phyloP scores from a whole-genome alignment of 1,284 basidiomycete species.

The Boletus smithii region DNA sequence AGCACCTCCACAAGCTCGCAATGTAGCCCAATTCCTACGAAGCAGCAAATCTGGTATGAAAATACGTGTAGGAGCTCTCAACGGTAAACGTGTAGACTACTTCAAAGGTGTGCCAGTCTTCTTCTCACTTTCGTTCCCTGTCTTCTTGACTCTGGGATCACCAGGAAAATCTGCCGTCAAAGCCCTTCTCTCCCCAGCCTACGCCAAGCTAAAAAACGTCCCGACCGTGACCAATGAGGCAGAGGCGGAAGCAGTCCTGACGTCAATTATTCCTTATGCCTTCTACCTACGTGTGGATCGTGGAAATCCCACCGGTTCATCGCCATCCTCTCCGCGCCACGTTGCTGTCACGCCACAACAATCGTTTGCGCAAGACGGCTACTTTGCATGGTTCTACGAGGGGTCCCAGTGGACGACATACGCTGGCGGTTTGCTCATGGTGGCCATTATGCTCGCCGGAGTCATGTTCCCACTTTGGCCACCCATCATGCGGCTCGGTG shows the following conservation, averaged over 20 bases:
- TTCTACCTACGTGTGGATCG: slow-evolving; percentile 91
- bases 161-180: slow-evolving; percentile 90
- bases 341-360: slow-evolving; percentile 84
- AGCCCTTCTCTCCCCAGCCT: slow-evolving; percentile 87
- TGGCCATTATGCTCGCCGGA: slow-evolving; percentile 89
- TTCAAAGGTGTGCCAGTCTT: slow-evolving; percentile 71
- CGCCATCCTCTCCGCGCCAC: slow-evolving; percentile 72
- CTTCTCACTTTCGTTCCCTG: background rate
- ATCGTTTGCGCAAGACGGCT: slow-evolving; percentile 71
- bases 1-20: slow-evolving; percentile 73
- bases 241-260: slow-evolving; percentile 72
- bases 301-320: slow-evolving; percentile 63
- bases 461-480: slow-evolving; percentile 99
- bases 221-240: slow-evolving; percentile 75
- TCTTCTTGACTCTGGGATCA: background rate
- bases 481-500: slow-evolving; percentile 86
- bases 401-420: slow-evolving; percentile 92
- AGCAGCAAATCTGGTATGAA: slow-evolving; percentile 87
- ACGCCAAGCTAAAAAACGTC: slow-evolving; percentile 84
- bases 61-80: slow-evolving; percentile 84
- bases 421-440: slow-evolving; percentile 90
- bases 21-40: slow-evolving; percentile 82
- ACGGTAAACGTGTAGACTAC: slow-evolving; percentile 95
- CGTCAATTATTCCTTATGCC: slow-evolving; percentile 75
- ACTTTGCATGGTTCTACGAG: slow-evolving; percentile 97